Evolutionary conservation across 139 green algal genomes (phyloP).

Genomic region (Chlamydomonas sp.): DNA sequence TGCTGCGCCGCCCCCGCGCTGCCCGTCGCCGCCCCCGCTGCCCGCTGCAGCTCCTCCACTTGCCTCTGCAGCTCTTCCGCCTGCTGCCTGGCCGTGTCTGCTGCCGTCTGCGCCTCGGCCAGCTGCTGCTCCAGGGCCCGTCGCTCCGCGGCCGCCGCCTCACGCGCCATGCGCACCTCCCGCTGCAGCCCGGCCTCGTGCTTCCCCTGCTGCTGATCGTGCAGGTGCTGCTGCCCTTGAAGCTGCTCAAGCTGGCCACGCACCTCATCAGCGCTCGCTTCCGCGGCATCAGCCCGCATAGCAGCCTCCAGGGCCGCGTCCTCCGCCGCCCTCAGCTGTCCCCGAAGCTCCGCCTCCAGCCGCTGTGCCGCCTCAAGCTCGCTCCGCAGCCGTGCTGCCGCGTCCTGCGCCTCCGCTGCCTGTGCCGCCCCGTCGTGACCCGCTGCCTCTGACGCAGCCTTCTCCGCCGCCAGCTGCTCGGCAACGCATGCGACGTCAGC

Average conservation of each 20-base stretch:
- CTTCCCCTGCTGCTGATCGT: no score
- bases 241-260: no score
- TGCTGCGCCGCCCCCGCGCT: neutral
- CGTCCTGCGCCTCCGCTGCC: constrained; percentile 46
- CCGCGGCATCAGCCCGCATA: no score
- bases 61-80: neutral
- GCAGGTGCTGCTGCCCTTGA: no score
- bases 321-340: no score
- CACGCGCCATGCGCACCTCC: neutral
- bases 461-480: constrained; percentile 12
- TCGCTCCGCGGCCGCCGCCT: neutral
- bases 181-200: no score
- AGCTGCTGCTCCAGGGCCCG: neutral
- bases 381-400: neutral
- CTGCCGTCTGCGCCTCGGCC: no score
- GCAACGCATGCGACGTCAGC: neutral
- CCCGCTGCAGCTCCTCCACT: neutral
- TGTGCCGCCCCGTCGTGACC: constrained; percentile 11
- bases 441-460: neutral
- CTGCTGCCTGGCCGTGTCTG: neutral
- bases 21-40: no score
- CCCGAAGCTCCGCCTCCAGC: neutral
- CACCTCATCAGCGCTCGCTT: no score
- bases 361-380: constrained; percentile 36
- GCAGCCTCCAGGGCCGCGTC: no score